Evolutionary conservation across 2,329 filamentous ascomycete species (phyloP), one percentile per base, ranked within the genome.

Genomic region (Exophiala aquamarina): DNA sequence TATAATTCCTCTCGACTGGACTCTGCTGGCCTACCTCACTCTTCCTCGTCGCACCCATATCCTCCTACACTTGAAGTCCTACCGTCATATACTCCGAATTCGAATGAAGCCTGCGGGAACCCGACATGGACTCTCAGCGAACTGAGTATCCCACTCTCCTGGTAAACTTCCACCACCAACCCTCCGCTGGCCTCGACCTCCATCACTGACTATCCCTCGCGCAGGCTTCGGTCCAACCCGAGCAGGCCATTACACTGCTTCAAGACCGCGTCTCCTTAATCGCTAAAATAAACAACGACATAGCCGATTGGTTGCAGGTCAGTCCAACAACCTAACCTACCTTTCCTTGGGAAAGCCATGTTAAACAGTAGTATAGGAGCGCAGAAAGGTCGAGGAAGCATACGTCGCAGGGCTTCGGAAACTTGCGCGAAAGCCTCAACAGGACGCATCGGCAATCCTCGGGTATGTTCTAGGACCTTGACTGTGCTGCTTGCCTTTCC

Each of bases 261-360:
- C 87, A 85, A 68, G 91, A 96, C 60, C 88, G 93, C 63, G 81
- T 97, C 60, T 87, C 87, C 69, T 82, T 89, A 69, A 92, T 97
- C 65, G 81, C 80, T 61, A 89, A 85, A 68, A 74, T 95, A 71
- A 96, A 98, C 70, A 71, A 76, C 59, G 89, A 96, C 66, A 89
- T 98, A 63, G 92, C 92, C 67, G 92, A 97, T 72, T 98, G 92
- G 89, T 79, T 98, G 54, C 87, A 92, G 84, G 91, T 95, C 82
- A 70, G 58, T 44, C 41, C 47, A 26, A 31, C 36, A 42, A 6
- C 49, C 53, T 28, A 19, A 44, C 28, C 29, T 41, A 38, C 10
- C 23, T 26, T 35, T 13, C 10, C 28, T 28, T 11, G 26, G 23
- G 29, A 28, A n/a, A 26, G 33, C 50, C 37, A 52, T 34, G 9